Conservation (phyloP, 257 asterid genomes). For the Datura wrightii region DNA sequence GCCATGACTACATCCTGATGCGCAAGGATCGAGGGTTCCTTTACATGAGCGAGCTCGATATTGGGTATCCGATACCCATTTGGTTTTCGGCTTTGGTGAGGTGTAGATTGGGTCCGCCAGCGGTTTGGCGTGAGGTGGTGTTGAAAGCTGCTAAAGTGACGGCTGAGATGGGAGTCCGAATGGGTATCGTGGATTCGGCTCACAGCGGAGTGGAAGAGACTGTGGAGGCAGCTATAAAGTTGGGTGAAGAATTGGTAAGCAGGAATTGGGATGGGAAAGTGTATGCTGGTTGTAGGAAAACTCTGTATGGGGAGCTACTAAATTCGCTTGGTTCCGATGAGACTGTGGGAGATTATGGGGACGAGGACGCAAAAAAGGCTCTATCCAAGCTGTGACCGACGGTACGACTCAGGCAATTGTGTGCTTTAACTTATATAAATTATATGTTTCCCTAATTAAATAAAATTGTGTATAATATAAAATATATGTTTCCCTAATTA, state of each 20-base stretch:
- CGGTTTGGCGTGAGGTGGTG: constrained; percentile 58
- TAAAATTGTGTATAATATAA: no score
- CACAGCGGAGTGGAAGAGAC: constrained; percentile 56
- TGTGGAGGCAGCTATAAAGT: constrained; percentile 54
- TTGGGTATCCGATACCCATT: constrained; percentile 18
- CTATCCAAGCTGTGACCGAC: constrained; percentile 44
- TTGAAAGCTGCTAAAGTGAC: constrained; percentile 52
- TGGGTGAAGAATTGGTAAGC: constrained; percentile 54
- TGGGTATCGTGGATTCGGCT: constrained; percentile 63
- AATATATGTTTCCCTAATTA: no score
- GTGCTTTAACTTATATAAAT: no score
- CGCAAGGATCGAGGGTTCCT: constrained; percentile 61
- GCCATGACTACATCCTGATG: constrained; percentile 75
- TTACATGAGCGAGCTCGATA: constrained; percentile 72
- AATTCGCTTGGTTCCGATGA: constrained; percentile 39
- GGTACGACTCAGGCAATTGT: no score
- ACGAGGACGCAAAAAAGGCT: constrained; percentile 26
- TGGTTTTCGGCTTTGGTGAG: constrained; percentile 58
- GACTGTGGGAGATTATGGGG: constrained; percentile 33
- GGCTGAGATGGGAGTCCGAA: constrained; percentile 54
- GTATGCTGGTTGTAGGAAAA: constrained; percentile 53
- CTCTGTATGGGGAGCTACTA: constrained; percentile 45
- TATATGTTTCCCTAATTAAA: no score
- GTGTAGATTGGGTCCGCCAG: constrained; percentile 47
- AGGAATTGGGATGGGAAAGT: constrained; percentile 60